Base-by-base conservation (phyloP, 1,284 basidiomycete genomes). In the Ganoderma resinaceum region DNA sequence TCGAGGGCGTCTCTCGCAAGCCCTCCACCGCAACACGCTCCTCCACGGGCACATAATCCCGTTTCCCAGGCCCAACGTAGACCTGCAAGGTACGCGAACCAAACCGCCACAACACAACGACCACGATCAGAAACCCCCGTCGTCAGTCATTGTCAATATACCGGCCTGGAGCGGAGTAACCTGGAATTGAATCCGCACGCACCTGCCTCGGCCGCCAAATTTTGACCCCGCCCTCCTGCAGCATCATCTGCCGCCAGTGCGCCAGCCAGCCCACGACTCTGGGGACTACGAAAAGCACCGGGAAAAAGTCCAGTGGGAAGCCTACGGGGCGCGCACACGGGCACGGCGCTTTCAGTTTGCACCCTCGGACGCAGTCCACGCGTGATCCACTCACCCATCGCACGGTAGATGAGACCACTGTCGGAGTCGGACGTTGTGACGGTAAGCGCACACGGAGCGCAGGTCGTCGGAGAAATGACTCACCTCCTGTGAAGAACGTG, bases 201-300 rank as follows among this genome's bases (percentile, higher is more conserved):
- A 94, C 88, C 85, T 96, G 94, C 75, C 91, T 85, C 52, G 94
- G 95, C 53, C 94, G 85, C 95, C 95, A 96, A 73, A 96, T 96
- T 81, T 95, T 96, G 68, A 96, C 94, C 62, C 93, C 93, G 23
- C 90, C 93, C 42, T 91, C 86, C 76, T 93, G 91, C 65, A 96
- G 82, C 94, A 95, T 95, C 92, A 95, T 94, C 88, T 95, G 91
- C 68, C 93, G 84, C 93, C 94, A 95, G 78, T 95, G 94, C 0
- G 95, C 94, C 12, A 95, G 83, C 95, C 94, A 95, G 12, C 95
- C 95, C 29, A 94, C 94, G 3, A 96, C 93, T 23, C 95, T 89
- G 3, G 95, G 95, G 3, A 96, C 94, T 23, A 91, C 95, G 76
- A 96, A 96, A 52, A 96, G 81, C 40, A 96, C 94, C 0, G 95